Conservation (phyloP, 2,329 filamentous ascomycete genomes). For the Rasamsonia emersonii region DNA sequence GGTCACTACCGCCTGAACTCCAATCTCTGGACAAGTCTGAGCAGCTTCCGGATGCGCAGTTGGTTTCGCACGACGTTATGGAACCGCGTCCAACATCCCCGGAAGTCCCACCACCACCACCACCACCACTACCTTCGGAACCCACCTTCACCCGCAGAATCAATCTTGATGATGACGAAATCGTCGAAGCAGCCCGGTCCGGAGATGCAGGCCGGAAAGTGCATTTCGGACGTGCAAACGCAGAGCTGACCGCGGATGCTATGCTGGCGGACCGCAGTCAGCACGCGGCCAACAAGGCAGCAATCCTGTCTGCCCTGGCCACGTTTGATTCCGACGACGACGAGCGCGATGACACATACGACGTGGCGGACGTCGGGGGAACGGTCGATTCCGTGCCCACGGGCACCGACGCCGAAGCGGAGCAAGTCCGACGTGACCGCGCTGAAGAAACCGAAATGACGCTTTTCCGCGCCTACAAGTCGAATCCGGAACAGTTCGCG, state of each 20-base stretch:
- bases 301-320: constrained; percentile 79
- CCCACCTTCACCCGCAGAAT: constrained; percentile 55
- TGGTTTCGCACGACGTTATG: constrained; percentile 45
- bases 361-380: constrained; percentile 82
- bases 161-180: constrained; percentile 70
- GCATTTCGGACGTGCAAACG: constrained; percentile 65
- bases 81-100: constrained; percentile 45
- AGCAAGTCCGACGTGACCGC: constrained; percentile 43
- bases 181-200: constrained; percentile 62
- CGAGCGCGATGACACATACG: constrained; percentile 94
- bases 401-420: constrained; percentile 40
- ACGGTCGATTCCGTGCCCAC: constrained; percentile 57
- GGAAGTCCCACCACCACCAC: constrained; percentile 17
- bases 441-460: constrained; percentile 50
- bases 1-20: constrained; percentile 62
- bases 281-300: constrained; percentile 64
- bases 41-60: constrained; percentile 30
- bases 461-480: constrained; percentile 65
- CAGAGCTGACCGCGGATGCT: constrained; percentile 59
- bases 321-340: constrained; percentile 91
- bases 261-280: constrained; percentile 56
- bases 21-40: constrained; percentile 56
- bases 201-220: constrained; percentile 47
- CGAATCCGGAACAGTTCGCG: constrained; percentile 56
- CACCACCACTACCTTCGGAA: constrained; percentile 16